A percentile compares a stretch with the other conserved stretches of the same genome.
Conservation (phyloP, 2,329 filamentous ascomycete species). For the Penicillium griseofulvum region DNA sequence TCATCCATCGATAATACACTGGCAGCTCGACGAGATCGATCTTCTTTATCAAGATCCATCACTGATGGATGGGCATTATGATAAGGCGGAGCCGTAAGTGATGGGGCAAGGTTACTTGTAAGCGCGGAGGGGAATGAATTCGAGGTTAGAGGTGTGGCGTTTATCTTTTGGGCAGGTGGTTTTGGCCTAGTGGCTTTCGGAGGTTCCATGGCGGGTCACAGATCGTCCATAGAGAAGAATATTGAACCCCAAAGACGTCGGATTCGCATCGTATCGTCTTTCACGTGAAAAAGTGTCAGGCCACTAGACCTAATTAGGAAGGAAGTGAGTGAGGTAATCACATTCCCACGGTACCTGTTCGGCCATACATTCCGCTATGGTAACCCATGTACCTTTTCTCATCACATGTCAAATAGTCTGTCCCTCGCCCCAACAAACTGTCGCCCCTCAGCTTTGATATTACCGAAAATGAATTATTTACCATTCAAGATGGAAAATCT, state of each 20-base stretch:
- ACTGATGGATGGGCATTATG: constrained; percentile 31
- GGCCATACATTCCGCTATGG: constrained; percentile 1
- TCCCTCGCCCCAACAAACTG: neutral
- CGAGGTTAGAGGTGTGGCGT: constrained; percentile 13
- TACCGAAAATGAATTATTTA: neutral
- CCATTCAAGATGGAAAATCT: neutral
- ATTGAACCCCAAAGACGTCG: neutral
- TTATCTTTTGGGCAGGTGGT: neutral
- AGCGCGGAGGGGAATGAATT: constrained; percentile 8
- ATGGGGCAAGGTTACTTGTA: constrained; percentile 8
- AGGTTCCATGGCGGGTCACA: constrained; percentile 13
- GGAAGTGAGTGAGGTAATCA: constrained; percentile 6
- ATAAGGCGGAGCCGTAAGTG: constrained; percentile 10
- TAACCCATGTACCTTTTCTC: neutral
- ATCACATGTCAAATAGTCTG: constrained; percentile 9
- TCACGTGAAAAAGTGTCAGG: constrained; percentile 12
- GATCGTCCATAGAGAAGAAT: constrained; percentile 2
- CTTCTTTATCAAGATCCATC: constrained; percentile 38
- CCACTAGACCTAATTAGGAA: constrained; percentile 1
- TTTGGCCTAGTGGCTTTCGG: constrained; percentile 4
- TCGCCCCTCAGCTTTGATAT: neutral
- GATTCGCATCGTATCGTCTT: constrained; percentile 7
- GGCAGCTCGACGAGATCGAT: constrained; percentile 44
- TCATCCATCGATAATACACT: constrained; percentile 51
- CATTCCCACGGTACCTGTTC: neutral